Evolutionary conservation across 2,329 filamentous ascomycete species (phyloP).

Genomic region (Colletotrichum graminicola): DNA sequence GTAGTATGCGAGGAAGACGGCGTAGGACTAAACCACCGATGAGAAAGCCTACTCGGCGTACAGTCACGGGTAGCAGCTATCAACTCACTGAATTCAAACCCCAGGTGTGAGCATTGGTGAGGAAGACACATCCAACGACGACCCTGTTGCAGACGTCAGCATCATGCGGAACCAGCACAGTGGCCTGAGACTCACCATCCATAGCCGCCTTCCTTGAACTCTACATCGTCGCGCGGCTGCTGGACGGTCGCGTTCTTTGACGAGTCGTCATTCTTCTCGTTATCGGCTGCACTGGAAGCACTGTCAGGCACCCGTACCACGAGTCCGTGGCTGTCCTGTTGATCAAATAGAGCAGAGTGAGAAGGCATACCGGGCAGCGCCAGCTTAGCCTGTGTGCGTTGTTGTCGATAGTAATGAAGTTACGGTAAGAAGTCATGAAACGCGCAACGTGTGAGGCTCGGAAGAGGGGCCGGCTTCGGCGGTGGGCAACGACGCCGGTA

Average conservation of each 20-base stretch:
- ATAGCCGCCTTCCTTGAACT: constrained; percentile 68
- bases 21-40: constrained; percentile 59
- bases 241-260: constrained; percentile 7
- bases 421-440: background rate
- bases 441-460: background rate
- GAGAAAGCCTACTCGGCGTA: constrained; percentile 10
- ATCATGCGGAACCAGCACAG: background rate
- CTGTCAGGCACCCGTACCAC: constrained; percentile 38
- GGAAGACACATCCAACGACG: constrained; percentile 64
- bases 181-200: constrained; percentile 61
- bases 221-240: constrained; percentile 43
- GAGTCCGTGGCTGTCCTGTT: constrained; percentile 31
- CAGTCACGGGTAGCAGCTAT: background rate
- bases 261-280: constrained; percentile 28
- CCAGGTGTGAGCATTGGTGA: constrained; percentile 80
- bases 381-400: background rate
- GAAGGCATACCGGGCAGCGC: constrained; percentile 38
- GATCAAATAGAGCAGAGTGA: constrained; percentile 10
- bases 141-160: constrained; percentile 53
- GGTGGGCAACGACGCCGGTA: background rate
- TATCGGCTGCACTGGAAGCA: constrained; percentile 27
- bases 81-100: constrained; percentile 73
- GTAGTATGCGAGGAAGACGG: constrained; percentile 70
- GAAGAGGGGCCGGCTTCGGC: background rate
- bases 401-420: background rate